Evolutionary conservation across 768 basidiomycete species (phyloP).

Genomic region (Agrocybe praecox): DNA sequence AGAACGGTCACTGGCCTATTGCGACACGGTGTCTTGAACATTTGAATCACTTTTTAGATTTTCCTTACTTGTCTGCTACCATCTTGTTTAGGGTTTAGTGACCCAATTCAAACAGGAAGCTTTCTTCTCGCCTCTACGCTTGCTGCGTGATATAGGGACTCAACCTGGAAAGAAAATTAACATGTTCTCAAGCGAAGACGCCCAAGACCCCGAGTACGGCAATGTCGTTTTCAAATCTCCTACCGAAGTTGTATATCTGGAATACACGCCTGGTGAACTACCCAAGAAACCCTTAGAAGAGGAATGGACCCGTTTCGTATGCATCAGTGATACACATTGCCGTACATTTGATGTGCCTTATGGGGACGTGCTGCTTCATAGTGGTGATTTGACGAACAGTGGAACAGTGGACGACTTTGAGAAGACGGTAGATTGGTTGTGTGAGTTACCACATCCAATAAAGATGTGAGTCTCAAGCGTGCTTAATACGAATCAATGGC

Average conservation of each 20-base stretch:
- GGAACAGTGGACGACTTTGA: conserved; percentile 46
- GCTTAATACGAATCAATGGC: neutral
- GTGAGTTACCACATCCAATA: conserved; percentile 49
- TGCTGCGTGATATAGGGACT: neutral
- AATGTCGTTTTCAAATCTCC: neutral
- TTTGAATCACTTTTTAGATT: no score
- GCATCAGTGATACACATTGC: conserved; percentile 59
- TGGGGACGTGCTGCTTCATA: conserved; percentile 69
- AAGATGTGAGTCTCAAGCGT: conserved; percentile 53
- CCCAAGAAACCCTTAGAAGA: neutral
- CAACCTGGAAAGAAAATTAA: neutral
- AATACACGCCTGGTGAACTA: neutral
- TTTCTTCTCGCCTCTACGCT: neutral
- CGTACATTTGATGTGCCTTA: conserved; percentile 45
- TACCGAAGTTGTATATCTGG: neutral
- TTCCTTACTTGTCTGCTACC: no score
- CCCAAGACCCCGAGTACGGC: neutral
- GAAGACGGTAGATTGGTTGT: conserved; percentile 58
- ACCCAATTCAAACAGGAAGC: neutral
- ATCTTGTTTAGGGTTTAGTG: no score
- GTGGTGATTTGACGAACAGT: conserved; percentile 59
- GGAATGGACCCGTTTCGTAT: conserved; percentile 56
- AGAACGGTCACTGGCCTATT: no score
- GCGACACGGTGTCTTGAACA: no score
- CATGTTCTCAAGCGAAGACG: neutral